Conservation (phyloP, 176 grass and related monocot species). For the Lolium multiflorum region DNA sequence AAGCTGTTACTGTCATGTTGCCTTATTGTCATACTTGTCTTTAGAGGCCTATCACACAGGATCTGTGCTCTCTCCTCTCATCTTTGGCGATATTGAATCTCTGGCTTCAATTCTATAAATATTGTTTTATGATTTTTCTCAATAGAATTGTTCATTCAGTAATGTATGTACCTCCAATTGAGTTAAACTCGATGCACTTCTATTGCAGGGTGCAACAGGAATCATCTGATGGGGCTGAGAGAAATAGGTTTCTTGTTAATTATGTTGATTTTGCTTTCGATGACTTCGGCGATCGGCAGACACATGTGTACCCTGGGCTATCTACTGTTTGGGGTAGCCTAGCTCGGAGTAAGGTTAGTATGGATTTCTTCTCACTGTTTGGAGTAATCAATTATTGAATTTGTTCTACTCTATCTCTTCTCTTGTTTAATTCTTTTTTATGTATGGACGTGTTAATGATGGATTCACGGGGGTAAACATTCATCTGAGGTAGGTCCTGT, state of each 20-base stretch:
- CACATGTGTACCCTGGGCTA: conserved; percentile 95
- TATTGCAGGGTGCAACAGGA: conserved; percentile 93
- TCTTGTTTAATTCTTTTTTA: conserved; percentile 1
- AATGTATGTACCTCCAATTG: conserved; percentile 20
- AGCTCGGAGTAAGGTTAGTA: conserved; percentile 93
- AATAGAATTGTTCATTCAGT: conserved; percentile 32
- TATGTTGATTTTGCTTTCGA: conserved; percentile 98
- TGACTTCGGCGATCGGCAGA: conserved; percentile 86
- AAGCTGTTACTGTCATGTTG: conserved; percentile 21
- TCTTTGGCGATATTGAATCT: conserved; percentile 25
- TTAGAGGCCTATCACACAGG: conserved; percentile 25
- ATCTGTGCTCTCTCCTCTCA: conserved; percentile 21
- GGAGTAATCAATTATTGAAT: conserved; percentile 39
- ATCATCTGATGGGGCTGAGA: conserved; percentile 92
- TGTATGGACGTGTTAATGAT: conserved; percentile 17
- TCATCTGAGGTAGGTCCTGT: neutral
- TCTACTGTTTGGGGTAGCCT: conserved; percentile 99
- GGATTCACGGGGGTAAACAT: neutral
- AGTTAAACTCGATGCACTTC: conserved; percentile 37
- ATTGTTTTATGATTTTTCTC: neutral
- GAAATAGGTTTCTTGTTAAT: conserved; percentile 95
- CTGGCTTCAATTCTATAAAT: conserved; percentile 23
- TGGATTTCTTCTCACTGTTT: conserved; percentile 34
- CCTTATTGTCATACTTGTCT: conserved; percentile 22
- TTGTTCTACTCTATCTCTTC: conserved; percentile 1